Percentiles rank a stretch among this genome's conserved stretches.
phyloP scores from a whole-genome alignment of 2,329 filamentous ascomycete genomes.

The Neobulgaria alba region DNA sequence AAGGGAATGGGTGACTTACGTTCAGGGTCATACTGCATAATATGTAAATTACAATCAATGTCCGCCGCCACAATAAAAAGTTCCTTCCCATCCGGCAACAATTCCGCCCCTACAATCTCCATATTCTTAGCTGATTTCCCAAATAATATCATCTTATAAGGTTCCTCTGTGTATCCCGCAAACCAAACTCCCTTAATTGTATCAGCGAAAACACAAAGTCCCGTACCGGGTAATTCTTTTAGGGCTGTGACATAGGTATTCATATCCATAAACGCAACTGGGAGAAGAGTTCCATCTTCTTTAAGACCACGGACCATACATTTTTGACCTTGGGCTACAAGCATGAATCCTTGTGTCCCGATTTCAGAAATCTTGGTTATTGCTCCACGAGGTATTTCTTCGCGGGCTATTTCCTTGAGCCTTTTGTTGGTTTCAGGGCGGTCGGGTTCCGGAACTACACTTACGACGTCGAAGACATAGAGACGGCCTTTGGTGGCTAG shows the following conservation, averaged over 20 bases:
- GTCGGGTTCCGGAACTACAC: constrained; percentile 82
- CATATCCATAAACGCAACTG: constrained; percentile 97
- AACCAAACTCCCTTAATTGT: constrained; percentile 94
- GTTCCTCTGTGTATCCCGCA: constrained; percentile 91
- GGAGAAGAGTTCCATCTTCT: constrained; percentile 85
- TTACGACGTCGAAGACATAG: constrained; percentile 85
- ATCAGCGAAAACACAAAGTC: constrained; percentile 81
- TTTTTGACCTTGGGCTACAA: constrained; percentile 90
- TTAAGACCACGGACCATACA: constrained; percentile 94
- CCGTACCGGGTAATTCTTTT: constrained; percentile 74
- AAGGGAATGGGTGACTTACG: constrained; percentile 45
- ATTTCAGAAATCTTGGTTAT: constrained; percentile 81
- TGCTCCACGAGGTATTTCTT: constrained; percentile 84
- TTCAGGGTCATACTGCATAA: constrained; percentile 91
- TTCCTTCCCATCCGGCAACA: constrained; percentile 76
- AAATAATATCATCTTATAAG: constrained; percentile 89
- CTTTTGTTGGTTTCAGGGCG: constrained; percentile 77
- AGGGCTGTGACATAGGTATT: constrained; percentile 85
- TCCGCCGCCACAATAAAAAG: constrained; percentile 79
- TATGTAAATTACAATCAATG: constrained; percentile 75
- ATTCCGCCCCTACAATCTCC: constrained; percentile 74
- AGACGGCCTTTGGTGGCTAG: constrained; percentile 76
- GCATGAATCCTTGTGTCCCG: constrained; percentile 78
- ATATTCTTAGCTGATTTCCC: constrained; percentile 75
- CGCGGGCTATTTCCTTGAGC: constrained; percentile 77